Evolutionary conservation across 192 early-diverging fungal genomes (phyloP).

Genomic region (Backusella psychrophila): DNA sequence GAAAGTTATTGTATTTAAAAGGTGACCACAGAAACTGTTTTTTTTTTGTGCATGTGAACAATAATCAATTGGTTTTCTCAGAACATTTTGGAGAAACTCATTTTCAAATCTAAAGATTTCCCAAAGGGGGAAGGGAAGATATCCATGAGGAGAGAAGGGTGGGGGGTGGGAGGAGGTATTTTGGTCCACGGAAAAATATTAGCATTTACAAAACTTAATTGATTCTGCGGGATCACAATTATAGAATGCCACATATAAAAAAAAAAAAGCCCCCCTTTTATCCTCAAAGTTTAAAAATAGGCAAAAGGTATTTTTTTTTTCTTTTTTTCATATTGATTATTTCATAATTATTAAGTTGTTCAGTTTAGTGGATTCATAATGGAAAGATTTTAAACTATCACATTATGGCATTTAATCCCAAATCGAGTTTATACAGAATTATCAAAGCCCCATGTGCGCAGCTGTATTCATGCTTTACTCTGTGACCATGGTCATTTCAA

Average conservation of each 20-base stretch:
- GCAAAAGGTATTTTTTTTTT: not conserved
- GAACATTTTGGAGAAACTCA: not conserved
- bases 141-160: not conserved
- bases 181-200: not conserved
- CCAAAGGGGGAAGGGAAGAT: not conserved
- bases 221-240: not conserved
- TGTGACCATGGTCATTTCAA: not conserved
- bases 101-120: not conserved
- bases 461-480: not conserved
- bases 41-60: slow-evolving; percentile 3
- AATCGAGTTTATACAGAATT: not conserved
- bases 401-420: slow-evolving; percentile 3
- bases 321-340: not conserved
- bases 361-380: not conserved
- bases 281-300: slow-evolving; percentile 4
- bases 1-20: not conserved
- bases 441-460: slow-evolving; percentile 1
- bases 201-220: not conserved
- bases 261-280: not conserved
- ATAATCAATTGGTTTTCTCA: not conserved
- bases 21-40: not conserved
- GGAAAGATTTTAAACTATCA: not conserved
- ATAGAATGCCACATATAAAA: not conserved
- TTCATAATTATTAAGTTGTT: not conserved
- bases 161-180: not conserved